phyloP scores from a whole-genome alignment of 208 protist species.

The Crithidia bombi region DNA sequence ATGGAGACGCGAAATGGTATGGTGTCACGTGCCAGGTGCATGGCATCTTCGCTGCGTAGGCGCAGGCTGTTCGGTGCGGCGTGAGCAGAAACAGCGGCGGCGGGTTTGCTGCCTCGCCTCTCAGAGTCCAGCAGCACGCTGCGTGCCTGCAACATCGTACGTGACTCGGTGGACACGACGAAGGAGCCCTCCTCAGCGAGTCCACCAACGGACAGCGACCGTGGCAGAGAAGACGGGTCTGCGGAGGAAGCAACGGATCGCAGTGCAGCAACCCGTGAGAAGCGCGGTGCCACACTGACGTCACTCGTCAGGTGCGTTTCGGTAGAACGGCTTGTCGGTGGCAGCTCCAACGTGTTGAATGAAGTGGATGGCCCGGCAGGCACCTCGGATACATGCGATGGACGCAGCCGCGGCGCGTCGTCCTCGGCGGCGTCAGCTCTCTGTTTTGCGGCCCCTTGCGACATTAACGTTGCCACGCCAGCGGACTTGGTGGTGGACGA shows the following conservation, averaged over 20 bases:
- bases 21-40: slow-evolving; percentile 16
- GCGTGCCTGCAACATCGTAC: slow-evolving; percentile 11
- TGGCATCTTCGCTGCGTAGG: slow-evolving; percentile 6
- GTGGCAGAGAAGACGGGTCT: slow-evolving; percentile 3
- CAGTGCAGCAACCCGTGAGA: slow-evolving; percentile 1
- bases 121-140: slow-evolving; percentile 5
- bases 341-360: neutral
- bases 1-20: slow-evolving; percentile 31
- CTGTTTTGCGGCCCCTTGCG: neutral
- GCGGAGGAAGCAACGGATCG: slow-evolving; percentile 5
- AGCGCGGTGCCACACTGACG: neutral
- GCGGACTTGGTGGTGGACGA: neutral
- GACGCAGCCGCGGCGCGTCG: slow-evolving; percentile 23
- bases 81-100: neutral
- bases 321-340: neutral
- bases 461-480: neutral
- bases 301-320: slow-evolving; percentile 14
- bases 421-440: neutral
- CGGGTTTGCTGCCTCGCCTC: neutral
- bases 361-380: neutral
- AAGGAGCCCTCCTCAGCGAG: neutral
- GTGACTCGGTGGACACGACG: neutral
- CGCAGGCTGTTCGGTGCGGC: neutral
- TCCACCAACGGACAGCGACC: slow-evolving; percentile 11
- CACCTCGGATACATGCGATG: slow-evolving; percentile 11